Conservation (phyloP, 2,329 filamentous ascomycete genomes). For the Coniochaeta prunicola region DNA sequence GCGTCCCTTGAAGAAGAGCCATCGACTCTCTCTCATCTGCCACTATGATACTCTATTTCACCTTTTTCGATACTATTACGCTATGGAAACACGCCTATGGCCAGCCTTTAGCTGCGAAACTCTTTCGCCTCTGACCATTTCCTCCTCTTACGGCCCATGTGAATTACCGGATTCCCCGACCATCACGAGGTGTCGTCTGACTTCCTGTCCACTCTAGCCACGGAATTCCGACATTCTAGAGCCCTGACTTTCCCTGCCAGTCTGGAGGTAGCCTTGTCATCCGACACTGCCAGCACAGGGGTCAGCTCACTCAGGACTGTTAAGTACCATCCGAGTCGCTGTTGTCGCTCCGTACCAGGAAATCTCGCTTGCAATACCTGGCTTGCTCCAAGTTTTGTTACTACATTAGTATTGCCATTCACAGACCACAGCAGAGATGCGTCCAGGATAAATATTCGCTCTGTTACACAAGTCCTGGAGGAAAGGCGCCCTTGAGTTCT, state of each 20-base stretch:
- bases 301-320: too few species aligned
- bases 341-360: not conserved
- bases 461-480: not conserved
- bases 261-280: too few species aligned
- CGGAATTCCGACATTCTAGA: not conserved
- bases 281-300: too few species aligned
- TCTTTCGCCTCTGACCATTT: not conserved
- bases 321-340: not conserved
- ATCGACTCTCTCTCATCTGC: not conserved
- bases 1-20: not conserved
- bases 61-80: not conserved
- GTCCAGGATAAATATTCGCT: not conserved
- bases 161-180: not conserved
- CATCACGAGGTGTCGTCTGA: not conserved
- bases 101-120: not conserved
- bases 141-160: not conserved
- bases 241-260: not conserved
- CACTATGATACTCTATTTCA: not conserved
- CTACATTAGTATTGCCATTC: not conserved
- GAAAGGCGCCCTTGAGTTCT: not conserved
- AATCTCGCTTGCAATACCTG: not conserved
- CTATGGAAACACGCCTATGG: not conserved
- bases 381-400: not conserved
- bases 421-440: not conserved
- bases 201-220: not conserved